phyloP scores from a whole-genome alignment of 2,329 filamentous ascomycete species.

The Penicillium frequentans region DNA sequence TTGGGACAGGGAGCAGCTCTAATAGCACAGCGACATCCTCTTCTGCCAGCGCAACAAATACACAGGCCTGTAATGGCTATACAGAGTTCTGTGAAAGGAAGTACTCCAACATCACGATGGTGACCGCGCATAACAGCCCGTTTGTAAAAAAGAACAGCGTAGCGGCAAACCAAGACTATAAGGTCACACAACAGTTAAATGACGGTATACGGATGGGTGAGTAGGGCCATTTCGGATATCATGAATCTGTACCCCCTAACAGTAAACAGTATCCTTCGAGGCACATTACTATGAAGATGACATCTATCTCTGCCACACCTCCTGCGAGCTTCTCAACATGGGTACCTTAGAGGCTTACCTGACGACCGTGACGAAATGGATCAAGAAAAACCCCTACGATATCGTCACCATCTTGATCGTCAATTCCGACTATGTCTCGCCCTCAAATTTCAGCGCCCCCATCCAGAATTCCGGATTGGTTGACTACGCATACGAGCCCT shows the following conservation, averaged over 20 bases:
- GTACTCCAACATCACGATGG: slow-evolving; percentile 1
- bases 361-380: background rate
- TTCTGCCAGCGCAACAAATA: background rate
- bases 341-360: background rate
- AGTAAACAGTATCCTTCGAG: background rate
- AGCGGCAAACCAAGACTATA: background rate
- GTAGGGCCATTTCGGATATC: background rate
- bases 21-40: background rate
- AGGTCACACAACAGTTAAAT: background rate
- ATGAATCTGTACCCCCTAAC: background rate
- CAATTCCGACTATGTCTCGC: background rate
- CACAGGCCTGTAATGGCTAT: background rate
- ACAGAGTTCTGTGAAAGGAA: background rate
- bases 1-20: background rate
- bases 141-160: slow-evolving; percentile 1
- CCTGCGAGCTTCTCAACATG: background rate
- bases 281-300: slow-evolving; percentile 1
- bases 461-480: background rate
- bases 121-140: slow-evolving; percentile 1
- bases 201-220: slow-evolving; percentile 1
- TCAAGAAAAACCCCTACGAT: background rate
- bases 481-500: slow-evolving; percentile 1
- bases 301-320: slow-evolving; percentile 2
- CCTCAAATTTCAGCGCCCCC: background rate
- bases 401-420: background rate